These are phyloP conservation scores for Centella asiatica DNA, from an alignment of 129 eudicot species.

Conservation along the genomic window DNA sequence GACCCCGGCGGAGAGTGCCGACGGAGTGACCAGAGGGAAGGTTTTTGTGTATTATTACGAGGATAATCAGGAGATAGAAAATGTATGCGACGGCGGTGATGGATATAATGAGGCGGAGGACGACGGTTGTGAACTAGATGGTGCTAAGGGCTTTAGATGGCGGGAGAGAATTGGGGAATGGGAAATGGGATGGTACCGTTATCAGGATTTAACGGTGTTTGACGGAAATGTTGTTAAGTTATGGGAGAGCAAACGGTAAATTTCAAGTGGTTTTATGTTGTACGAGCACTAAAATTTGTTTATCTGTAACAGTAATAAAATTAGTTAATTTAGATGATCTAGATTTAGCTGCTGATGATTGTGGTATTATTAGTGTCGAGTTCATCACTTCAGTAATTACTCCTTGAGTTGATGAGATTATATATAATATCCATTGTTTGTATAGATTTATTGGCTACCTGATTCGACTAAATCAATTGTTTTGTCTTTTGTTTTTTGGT, in stretches of 20 bases:
- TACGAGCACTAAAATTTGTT: too few relatives aligned
- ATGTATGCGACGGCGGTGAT: not conserved
- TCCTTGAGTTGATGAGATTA: too few relatives aligned
- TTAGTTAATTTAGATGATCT: too few relatives aligned
- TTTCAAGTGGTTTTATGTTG: not conserved
- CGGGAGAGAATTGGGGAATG: constrained; percentile 25
- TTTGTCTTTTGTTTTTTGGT: too few relatives aligned
- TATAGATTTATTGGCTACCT: too few relatives aligned
- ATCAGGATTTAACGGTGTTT: constrained; percentile 43
- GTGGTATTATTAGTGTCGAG: too few relatives aligned
- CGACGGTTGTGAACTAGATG: constrained; percentile 5
- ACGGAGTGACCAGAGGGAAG: constrained; percentile 37
- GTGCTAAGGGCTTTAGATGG: constrained; percentile 1
- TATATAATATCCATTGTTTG: too few relatives aligned
- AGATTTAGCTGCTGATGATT: too few relatives aligned
- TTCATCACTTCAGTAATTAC: too few relatives aligned
- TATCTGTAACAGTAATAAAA: too few relatives aligned
- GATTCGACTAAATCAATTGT: too few relatives aligned
- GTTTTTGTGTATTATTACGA: constrained; percentile 28
- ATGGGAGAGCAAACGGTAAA: constrained; percentile 33
- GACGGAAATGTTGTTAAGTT: constrained; percentile 59
- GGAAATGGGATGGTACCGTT: constrained; percentile 53
- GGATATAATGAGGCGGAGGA: not conserved
- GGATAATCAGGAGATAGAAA: constrained; percentile 2
- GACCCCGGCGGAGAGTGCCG: constrained; percentile 9